Conservation (phyloP, 2,329 filamentous ascomycete species). For the Phialemoniopsis sp. region DNA sequence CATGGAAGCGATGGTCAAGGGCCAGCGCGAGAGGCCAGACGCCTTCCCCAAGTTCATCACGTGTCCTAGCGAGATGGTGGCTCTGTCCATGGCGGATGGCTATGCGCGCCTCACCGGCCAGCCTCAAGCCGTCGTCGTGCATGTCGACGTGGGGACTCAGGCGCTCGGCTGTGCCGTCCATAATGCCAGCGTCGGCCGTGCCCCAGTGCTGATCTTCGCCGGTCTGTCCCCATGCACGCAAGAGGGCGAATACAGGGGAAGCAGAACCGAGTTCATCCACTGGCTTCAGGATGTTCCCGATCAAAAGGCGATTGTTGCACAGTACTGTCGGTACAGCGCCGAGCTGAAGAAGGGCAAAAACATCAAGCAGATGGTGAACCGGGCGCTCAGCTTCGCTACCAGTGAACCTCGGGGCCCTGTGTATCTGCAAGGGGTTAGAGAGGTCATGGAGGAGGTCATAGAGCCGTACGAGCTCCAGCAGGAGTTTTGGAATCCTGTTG, state of each 20-base stretch:
- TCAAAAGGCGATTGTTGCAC: constrained; percentile 67
- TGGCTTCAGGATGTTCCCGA: constrained; percentile 77
- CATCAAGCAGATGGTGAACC: constrained; percentile 71
- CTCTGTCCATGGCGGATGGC: constrained; percentile 72
- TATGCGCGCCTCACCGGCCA: constrained; percentile 64
- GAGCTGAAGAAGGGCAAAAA: constrained; percentile 71
- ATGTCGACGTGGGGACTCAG: constrained; percentile 76
- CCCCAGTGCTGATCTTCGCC: constrained; percentile 69
- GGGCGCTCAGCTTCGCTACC: constrained; percentile 67
- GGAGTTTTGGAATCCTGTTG: constrained; percentile 56
- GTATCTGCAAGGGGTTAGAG: constrained; percentile 62
- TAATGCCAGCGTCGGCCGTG: constrained; percentile 67
- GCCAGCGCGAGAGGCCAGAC: constrained; percentile 59
- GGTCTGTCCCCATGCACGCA: constrained; percentile 70
- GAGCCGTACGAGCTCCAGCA: constrained; percentile 47
- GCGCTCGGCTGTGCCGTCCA: constrained; percentile 69
- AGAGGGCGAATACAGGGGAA: constrained; percentile 67
- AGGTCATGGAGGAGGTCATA: constrained; percentile 69
- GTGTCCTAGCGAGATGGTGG: constrained; percentile 62
- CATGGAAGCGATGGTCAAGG: constrained; percentile 69
- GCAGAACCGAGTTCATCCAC: constrained; percentile 55
- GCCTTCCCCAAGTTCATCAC: constrained; percentile 65
- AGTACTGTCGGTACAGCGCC: constrained; percentile 68
- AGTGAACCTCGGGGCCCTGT: constrained; percentile 67
- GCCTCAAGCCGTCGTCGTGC: constrained; percentile 68